Evolutionary conservation across 106 monocot genomes (phyloP).

Genomic region (Apostasia ramifera): DNA sequence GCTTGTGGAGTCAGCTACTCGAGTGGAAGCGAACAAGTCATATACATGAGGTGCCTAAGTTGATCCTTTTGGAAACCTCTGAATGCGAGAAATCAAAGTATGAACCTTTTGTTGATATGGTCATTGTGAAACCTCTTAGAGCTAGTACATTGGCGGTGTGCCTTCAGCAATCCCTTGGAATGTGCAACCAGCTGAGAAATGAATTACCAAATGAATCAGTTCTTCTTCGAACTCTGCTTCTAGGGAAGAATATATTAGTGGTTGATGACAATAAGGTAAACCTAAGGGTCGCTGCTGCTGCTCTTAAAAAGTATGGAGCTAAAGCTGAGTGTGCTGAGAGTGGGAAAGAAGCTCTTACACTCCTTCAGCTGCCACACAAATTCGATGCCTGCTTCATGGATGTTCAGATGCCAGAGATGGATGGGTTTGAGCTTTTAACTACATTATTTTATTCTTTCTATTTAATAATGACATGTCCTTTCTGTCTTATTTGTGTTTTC

Average conservation of each 20-base stretch:
- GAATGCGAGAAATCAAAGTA: conserved; percentile 52
- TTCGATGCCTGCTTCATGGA: conserved; percentile 99
- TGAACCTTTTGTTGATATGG: conserved; percentile 32
- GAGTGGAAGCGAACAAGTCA: conserved; percentile 32
- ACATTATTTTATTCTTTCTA: not conserved
- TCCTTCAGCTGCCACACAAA: conserved; percentile 68
- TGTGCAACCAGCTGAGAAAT: conserved; percentile 26
- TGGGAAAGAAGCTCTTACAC: conserved; percentile 79
- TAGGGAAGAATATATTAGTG: conserved; percentile 85
- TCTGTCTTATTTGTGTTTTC: no score
- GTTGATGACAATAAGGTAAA: conserved; percentile 98
- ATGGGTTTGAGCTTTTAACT: conserved; percentile 53
- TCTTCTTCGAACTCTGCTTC: conserved; percentile 46
- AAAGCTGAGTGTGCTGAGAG: conserved; percentile 84
- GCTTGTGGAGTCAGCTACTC: conserved; percentile 20
- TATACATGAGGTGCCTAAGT: conserved; percentile 32
- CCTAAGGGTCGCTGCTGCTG: conserved; percentile 81
- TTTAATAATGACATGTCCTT: not conserved
- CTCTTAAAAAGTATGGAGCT: conserved; percentile 84
- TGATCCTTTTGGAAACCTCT: conserved; percentile 48
- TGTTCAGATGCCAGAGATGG: conserved; percentile 99
- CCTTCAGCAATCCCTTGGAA: conserved; percentile 59
- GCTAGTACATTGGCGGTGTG: conserved; percentile 75
- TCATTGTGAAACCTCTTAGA: conserved; percentile 76
- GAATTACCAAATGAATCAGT: conserved; percentile 34